These are phyloP conservation scores for Hypoxylon crocopeplum DNA, from an alignment of 495 filamentous ascomycete genomes.

Conservation along the genomic window DNA sequence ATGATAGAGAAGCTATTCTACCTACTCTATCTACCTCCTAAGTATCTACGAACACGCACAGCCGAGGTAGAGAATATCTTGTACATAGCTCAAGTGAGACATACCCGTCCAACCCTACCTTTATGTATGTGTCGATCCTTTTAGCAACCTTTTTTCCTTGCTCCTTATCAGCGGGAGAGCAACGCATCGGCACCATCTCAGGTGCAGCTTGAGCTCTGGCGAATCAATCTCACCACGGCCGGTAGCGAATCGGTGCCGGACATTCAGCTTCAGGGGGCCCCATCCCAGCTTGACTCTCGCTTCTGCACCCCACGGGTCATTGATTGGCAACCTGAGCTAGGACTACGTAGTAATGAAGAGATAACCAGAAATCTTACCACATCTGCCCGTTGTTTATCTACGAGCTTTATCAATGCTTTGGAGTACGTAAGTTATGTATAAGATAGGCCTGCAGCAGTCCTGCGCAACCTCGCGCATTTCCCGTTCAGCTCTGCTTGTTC, in stretches of 20 bases:
- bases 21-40: no score
- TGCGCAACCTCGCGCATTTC: conserved; percentile 14
- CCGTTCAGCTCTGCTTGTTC: neutral
- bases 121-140: neutral
- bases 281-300: conserved; percentile 3
- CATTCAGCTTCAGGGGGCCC: conserved; percentile 1
- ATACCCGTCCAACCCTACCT: conserved; percentile 1
- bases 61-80: no score
- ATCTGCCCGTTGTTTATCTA: conserved; percentile 5
- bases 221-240: neutral
- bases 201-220: neutral
- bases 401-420: conserved; percentile 1
- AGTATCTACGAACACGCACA: no score
- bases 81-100: no score
- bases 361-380: neutral
- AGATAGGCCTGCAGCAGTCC: conserved; percentile 22
- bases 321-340: conserved; percentile 1
- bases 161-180: conserved; percentile 19
- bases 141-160: neutral
- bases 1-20: no score
- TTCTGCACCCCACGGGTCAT: conserved; percentile 25
- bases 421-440: conserved; percentile 5
- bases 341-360: conserved; percentile 3
- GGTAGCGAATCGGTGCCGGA: conserved; percentile 12
- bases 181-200: neutral